Conservation (phyloP, 2,329 filamentous ascomycete genomes). For the Monosporascus sp. region DNA sequence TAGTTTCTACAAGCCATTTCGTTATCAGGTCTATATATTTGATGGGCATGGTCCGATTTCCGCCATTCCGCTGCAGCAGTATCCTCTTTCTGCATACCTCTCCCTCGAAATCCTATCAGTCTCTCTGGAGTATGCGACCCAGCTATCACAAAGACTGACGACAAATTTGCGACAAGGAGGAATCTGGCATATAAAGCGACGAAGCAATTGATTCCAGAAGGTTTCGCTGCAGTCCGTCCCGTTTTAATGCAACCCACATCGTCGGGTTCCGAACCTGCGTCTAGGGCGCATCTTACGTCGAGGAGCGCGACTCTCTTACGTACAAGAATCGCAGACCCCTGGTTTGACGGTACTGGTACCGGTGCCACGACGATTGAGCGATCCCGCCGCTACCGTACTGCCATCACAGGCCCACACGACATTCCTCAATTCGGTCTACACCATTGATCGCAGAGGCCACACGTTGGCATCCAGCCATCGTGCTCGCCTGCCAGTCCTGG, state of each 20-base stretch:
- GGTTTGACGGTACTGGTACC: neutral
- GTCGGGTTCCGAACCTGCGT: constrained; percentile 11
- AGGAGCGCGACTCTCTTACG: constrained; percentile 17
- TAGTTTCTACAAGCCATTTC: too few relatives aligned
- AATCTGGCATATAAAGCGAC: neutral
- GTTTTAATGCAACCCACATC: neutral
- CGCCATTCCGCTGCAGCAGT: too few relatives aligned
- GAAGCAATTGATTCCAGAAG: neutral
- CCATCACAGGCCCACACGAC: neutral
- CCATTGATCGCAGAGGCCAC: neutral
- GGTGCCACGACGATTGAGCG: neutral
- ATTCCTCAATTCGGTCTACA: neutral
- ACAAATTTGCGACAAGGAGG: neutral
- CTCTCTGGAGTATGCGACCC: too few relatives aligned
- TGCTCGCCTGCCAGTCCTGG: neutral
- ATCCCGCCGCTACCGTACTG: neutral
- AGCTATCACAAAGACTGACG: too few relatives aligned
- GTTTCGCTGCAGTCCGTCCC: neutral
- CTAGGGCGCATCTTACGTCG: constrained; percentile 11
- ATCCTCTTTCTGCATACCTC: too few relatives aligned
- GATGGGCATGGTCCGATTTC: too few relatives aligned
- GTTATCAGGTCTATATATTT: too few relatives aligned
- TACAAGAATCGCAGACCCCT: constrained; percentile 20
- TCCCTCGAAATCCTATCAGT: too few relatives aligned
- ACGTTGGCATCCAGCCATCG: neutral